Conservation (phyloP, 2,329 filamentous ascomycete genomes). For the Apiospora sp. region DNA sequence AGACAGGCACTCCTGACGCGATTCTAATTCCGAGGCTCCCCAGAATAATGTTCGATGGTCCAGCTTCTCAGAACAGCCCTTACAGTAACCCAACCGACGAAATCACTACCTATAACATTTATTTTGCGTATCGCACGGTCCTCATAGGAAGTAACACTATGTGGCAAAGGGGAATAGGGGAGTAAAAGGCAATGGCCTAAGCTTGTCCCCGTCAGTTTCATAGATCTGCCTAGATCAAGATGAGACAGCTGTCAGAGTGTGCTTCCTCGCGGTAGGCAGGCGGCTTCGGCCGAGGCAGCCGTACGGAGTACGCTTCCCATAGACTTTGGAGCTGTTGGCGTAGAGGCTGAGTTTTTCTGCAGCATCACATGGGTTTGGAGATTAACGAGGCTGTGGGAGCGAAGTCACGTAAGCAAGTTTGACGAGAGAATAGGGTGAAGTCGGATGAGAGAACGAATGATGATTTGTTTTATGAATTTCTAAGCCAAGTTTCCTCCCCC, state of each 20-base stretch:
- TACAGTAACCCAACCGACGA: not conserved
- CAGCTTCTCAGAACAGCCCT: not conserved
- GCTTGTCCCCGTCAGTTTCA: not conserved
- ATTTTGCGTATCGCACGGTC: not conserved
- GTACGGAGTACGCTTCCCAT: not conserved
- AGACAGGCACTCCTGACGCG: not conserved
- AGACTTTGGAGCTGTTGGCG: not conserved
- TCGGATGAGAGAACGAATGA: not conserved
- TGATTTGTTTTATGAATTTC: not conserved
- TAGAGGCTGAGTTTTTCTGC: not conserved
- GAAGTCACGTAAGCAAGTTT: not conserved
- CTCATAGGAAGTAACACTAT: not conserved
- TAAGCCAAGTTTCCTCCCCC: not conserved
- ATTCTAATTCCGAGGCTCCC: not conserved
- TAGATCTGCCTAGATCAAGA: not conserved
- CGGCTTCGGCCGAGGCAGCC: not conserved
- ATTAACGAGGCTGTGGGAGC: not conserved
- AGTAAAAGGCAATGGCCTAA: not conserved
- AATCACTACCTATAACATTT: not conserved
- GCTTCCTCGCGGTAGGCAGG: not conserved
- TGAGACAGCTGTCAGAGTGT: not conserved
- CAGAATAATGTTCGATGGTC: not conserved
- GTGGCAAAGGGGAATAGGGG: not conserved
- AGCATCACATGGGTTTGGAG: not conserved
- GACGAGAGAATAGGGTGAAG: not conserved